Conservation (phyloP, 371 early-diverging fungal species). For the Apophysomyces variabilis region DNA sequence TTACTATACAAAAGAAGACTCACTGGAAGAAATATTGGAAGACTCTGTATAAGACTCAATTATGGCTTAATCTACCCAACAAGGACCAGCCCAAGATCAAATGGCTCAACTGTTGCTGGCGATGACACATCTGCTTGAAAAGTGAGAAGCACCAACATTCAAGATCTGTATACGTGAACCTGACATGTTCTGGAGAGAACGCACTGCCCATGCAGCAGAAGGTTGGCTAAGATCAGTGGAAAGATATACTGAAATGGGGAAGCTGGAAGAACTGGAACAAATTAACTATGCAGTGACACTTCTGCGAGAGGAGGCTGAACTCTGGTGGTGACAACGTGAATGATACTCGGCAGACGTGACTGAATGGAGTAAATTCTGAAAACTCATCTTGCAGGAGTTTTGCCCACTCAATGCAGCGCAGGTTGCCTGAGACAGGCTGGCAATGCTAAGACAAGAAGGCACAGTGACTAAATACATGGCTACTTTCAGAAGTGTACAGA, state of each 20-base stretch:
- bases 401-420: not conserved
- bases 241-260: not conserved
- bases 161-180: not conserved
- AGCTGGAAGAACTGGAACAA: not conserved
- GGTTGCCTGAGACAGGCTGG: constrained; percentile 6
- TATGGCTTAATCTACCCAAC: not conserved
- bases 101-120: not conserved
- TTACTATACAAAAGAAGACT: not conserved
- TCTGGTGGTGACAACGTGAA: not conserved
- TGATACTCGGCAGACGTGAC: not conserved
- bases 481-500: not conserved
- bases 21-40: not conserved
- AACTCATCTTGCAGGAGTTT: not conserved
- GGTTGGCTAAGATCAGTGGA: too few species aligned
- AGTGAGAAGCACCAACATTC: not conserved
- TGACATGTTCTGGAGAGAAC: not conserved
- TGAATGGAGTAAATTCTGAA: not conserved
- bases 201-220: not conserved
- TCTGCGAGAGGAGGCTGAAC: not conserved
- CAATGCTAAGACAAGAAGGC: not conserved
- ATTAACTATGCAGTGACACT: not conserved
- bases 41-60: too few species aligned
- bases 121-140: not conserved
- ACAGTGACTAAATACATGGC: not conserved
- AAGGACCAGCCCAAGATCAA: not conserved